Evolutionary conservation across 768 basidiomycete species (phyloP).

Genomic region (Tulasnella sp.): DNA sequence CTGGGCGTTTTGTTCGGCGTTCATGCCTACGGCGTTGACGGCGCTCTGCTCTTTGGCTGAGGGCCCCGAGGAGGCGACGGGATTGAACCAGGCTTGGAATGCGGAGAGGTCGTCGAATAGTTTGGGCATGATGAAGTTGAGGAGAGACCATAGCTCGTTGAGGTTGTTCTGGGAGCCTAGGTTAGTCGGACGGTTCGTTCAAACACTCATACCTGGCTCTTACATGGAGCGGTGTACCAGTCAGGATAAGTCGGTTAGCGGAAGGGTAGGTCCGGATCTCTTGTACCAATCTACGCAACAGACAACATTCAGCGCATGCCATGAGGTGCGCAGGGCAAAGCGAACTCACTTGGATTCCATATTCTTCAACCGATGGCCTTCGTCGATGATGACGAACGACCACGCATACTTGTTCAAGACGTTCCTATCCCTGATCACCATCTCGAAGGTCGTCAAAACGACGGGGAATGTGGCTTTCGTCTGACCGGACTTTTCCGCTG

Average conservation of each 20-base stretch:
- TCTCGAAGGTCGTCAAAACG: slow-evolving; percentile 78
- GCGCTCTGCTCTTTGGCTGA: slow-evolving; percentile 29
- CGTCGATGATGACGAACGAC: slow-evolving; percentile 94
- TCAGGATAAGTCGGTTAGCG: slow-evolving; percentile 84
- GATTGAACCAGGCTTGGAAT: slow-evolving; percentile 75
- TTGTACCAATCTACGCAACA: slow-evolving; percentile 44
- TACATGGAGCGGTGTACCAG: slow-evolving; percentile 93
- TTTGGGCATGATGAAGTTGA: slow-evolving; percentile 92
- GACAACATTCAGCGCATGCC: slow-evolving; percentile 11
- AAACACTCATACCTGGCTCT: slow-evolving; percentile 18
- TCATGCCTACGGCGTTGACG: slow-evolving; percentile 27
- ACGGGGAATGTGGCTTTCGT: slow-evolving; percentile 19
- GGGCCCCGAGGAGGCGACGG: slow-evolving; percentile 24
- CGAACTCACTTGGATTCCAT: slow-evolving; percentile 59
- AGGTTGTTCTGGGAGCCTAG: slow-evolving; percentile 66
- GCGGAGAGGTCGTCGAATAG: slow-evolving; percentile 82
- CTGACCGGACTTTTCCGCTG: background rate
- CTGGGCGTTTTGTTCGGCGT: slow-evolving; percentile 44
- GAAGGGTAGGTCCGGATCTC: slow-evolving; percentile 81
- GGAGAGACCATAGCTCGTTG: slow-evolving; percentile 84
- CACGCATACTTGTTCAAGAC: slow-evolving; percentile 57
- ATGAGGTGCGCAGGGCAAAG: background rate
- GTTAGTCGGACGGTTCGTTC: background rate
- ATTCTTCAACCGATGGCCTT: slow-evolving; percentile 93
- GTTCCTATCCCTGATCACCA: slow-evolving; percentile 72